Conservation (phyloP, 768 basidiomycete species). For the Lactarius pseudohatsudake region DNA sequence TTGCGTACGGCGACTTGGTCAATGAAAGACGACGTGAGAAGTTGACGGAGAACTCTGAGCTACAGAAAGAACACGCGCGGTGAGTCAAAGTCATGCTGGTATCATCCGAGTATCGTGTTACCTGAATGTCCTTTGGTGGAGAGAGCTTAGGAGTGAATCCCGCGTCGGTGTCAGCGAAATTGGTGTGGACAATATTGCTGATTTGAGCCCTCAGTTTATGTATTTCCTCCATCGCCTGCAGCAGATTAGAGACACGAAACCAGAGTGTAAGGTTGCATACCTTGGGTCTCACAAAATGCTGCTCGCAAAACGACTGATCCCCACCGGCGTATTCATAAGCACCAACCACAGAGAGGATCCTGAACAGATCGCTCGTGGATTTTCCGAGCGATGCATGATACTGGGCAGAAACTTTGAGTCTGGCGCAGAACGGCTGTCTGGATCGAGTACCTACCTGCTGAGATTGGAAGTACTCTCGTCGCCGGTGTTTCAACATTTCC, state of each 20-base stretch:
- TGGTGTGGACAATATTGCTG: constrained; percentile 75
- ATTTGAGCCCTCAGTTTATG: constrained; percentile 93
- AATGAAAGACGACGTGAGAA: constrained; percentile 86
- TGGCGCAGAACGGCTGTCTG: neutral
- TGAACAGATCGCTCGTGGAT: constrained; percentile 82
- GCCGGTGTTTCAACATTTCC: constrained; percentile 56
- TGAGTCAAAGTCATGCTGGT: constrained; percentile 9
- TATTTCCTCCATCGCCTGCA: constrained; percentile 96
- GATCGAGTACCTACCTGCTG: constrained; percentile 58
- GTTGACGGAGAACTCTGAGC: constrained; percentile 88
- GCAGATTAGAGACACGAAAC: neutral
- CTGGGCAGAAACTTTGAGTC: constrained; percentile 41
- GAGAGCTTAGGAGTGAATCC: constrained; percentile 62
- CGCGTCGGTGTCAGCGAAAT: constrained; percentile 64
- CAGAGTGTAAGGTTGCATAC: constrained; percentile 41
- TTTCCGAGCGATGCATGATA: constrained; percentile 77
- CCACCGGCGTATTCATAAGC: constrained; percentile 93
- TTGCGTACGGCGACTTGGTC: constrained; percentile 93
- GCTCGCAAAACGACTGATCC: constrained; percentile 73
- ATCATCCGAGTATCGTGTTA: constrained; percentile 34
- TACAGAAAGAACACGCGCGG: constrained; percentile 35
- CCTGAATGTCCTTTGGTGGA: constrained; percentile 81
- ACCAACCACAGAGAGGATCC: constrained; percentile 88
- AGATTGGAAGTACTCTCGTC: constrained; percentile 79
- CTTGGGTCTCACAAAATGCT: constrained; percentile 90